Evolutionary conservation across 2,329 filamentous ascomycete species (phyloP), one percentile per base, ranked within the genome.

Genomic region (Fusarium cicatricum): DNA sequence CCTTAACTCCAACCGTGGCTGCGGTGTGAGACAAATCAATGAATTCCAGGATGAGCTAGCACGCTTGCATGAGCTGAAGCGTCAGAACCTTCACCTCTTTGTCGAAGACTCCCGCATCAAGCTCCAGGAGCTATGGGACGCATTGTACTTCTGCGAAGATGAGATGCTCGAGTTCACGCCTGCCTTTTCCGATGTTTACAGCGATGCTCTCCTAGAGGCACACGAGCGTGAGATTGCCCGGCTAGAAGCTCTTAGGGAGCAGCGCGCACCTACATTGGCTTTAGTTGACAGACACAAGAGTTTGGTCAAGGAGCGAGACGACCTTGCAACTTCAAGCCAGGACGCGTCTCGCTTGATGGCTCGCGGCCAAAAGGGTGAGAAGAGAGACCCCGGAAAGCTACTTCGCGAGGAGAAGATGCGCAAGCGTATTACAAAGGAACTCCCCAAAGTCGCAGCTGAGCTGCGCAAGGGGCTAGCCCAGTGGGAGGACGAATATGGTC

Each of bases 121-220:
- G 71, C 83, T 99, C 11, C 94, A 98, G 74, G 93, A 96, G 70
- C 85, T 99, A 1, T 99, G 96, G 95, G 95, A 99, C 71, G 82
- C 86, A 1, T 79, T 99, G 2, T 98, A 95, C 78, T 93, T 96
- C 71, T 97, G 91, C 0, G 95, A 99, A 72, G 95, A 99, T 70
- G 95, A 99, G 77, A 98, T 98, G 93, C 85, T 98, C 52, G 93
- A 97, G 65, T 99, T 99, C 67, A 95, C 93, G 0, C 95, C 96
- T 1, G 95, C 93, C 36, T 98, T 98, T 73, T 96, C 92, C 11
- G 95, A 98, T 71, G 94, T 97, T 16, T 97, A 96, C 77, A 97
- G 92, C 68, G 95, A 99, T 73, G 95, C 95, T 5, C 83, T 99
- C 10, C 85, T 99, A 0, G 93, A 96, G 63, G 93, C 95, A 0